Base-by-base conservation (phyloP, 139 green algal genomes). In the Nannochloris sp. region DNA sequence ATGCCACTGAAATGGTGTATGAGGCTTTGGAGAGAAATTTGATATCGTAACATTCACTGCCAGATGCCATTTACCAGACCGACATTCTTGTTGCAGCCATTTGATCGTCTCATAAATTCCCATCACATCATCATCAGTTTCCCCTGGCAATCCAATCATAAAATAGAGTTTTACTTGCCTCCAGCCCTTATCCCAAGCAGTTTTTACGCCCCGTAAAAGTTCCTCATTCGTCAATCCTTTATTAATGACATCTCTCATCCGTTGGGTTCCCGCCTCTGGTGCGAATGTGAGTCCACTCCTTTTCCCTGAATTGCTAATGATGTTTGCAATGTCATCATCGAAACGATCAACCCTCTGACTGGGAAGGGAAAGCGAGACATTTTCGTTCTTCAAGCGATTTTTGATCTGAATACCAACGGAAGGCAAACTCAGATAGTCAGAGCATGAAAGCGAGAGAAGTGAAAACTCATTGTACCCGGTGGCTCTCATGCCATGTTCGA, bases 11-110 rank as follows among this genome's bases (percentile, higher is more conserved):
- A 91, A 90, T 44, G 84, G 84, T 16, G 84, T 90, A 77, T 90
- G 84, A 5, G 84, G 84, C 75, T 90, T 90, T 66, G 84, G 84
- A 15, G 81, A 88, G 75, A 90, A 90, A 70, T 90, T 91, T 58
- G 67, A 81, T 57, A 90, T 81, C 43, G 84, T 90, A 12, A 90
- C 67, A 27, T 79, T 75, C 12, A 91, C 68, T 0, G 69, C 81
- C 3, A 90, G 65, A 53, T 85, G 78, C 73, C 67, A 71, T 55
- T 64, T 74, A 21, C 73, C 70, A 19, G 73, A 48, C 0, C 82
- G 62, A 66, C 75, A 84, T 58, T 90, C 64, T 16, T 43, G 48
- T 70, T 89, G 83, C 72, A 90, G 76, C 78, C 76, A 84, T 58
- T 68, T 58, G 21, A 84, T 66, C 8, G 84, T 90, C 14, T 91